Evolutionary conservation across 2,329 filamentous ascomycete species (phyloP), one percentile per base, ranked within the genome.

Genomic region (Venturia oleaginea): DNA sequence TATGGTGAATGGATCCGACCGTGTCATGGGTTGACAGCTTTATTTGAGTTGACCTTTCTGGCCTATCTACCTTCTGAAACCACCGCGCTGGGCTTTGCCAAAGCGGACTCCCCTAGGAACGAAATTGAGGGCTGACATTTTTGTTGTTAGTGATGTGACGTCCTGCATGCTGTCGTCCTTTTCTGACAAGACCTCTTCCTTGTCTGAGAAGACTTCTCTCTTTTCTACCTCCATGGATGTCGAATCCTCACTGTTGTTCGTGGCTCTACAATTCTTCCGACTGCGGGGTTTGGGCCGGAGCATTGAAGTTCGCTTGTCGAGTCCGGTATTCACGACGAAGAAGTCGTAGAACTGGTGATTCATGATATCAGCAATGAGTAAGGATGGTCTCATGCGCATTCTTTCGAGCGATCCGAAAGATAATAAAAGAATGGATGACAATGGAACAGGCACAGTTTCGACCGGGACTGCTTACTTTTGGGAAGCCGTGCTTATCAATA

Each of bases 401-500:
- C 2, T 46, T 10, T 46, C 19, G 5, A 19, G 43, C 6, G n/a
- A 19, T 22, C 43, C n/a, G 43, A 22, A 46, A 46, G 34, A n/a
- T n/a, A n/a, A n/a, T n/a, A n/a, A 43, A 43, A n/a, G 13, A 43
- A 17, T 3, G 15, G 3, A 43, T 19, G 15, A 15, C 40, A 43
- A 43, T 19, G 46, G 22, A 51, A 51, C 11, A 51, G n/a, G 15
- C 46, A 17, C 42, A 22, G 22, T 37, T 19, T 60, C 27, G 59
- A 24, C 7, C 15, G 24, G 24, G 4, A 3, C 24, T 55, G 32
- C 72, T 67, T 71, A 80, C 79, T 72, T 85, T 86, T 13, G 92
- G 93, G 72, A 94, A 99, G 77, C 88, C 83, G 76, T 99, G 94
- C 77, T 96, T 97, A 79, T 96, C 92, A 69, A 96, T 91, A 68